Percentiles rank a stretch among this genome's conserved stretches.
Evolutionary conservation across 2,329 filamentous ascomycete species (phyloP).

Genomic region (Calonectria henricotiae): DNA sequence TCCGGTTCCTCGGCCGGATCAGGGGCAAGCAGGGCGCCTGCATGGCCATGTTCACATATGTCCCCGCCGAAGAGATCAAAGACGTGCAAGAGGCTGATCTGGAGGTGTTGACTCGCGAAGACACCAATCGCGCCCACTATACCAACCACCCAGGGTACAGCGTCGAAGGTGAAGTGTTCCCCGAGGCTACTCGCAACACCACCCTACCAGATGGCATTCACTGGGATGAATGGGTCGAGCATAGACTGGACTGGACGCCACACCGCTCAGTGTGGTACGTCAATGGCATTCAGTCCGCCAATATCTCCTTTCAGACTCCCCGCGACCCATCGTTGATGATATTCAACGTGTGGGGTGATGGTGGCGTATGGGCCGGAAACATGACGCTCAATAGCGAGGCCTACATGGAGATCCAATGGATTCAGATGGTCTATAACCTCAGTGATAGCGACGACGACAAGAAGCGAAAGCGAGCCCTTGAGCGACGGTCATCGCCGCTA

Average conservation of each 20-base stretch:
- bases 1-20: conserved; percentile 70
- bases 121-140: conserved; percentile 66
- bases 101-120: conserved; percentile 68
- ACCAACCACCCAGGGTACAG: conserved; percentile 74
- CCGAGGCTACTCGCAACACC: conserved; percentile 65
- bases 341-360: conserved; percentile 76
- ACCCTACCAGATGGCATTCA: conserved; percentile 62
- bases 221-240: conserved; percentile 73
- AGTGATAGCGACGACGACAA: conserved; percentile 46
- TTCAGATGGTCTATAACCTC: conserved; percentile 73
- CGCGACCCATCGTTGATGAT: conserved; percentile 68
- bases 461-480: conserved; percentile 29
- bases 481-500: neutral
- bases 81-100: conserved; percentile 69
- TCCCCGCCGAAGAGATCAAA: conserved; percentile 55
- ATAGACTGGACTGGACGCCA: conserved; percentile 75
- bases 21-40: conserved; percentile 66
- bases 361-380: conserved; percentile 73
- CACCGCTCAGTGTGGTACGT: conserved; percentile 71
- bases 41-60: conserved; percentile 71
- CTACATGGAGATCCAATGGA: conserved; percentile 75
- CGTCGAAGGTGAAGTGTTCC: conserved; percentile 62
- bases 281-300: conserved; percentile 66
- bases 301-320: conserved; percentile 71
- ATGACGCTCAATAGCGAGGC: conserved; percentile 69